Percentiles rank a stretch among this genome's conserved stretches.
phyloP scores from a whole-genome alignment of 371 early-diverging fungal genomes.

The Mucor ambiguus region DNA sequence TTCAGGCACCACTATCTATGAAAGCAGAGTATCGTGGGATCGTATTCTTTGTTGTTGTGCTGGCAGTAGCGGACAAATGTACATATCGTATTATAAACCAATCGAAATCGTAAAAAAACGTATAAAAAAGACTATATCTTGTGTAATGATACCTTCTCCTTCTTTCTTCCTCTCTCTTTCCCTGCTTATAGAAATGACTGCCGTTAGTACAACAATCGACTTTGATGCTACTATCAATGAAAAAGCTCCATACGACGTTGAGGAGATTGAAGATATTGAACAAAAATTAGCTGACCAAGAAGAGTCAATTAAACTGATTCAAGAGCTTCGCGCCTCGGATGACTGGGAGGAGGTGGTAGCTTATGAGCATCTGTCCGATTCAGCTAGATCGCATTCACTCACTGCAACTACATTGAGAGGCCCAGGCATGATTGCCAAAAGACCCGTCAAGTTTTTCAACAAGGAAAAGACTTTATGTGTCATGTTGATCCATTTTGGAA shows the following conservation, averaged over 20 bases:
- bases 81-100: conserved; percentile 1
- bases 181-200: conserved; percentile 7
- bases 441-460: conserved; percentile 49
- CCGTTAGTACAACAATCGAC: conserved; percentile 11
- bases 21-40: conserved; percentile 1
- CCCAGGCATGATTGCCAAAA: conserved; percentile 44
- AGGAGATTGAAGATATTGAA: conserved; percentile 8
- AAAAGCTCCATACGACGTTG: neutral
- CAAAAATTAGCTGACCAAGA: conserved; percentile 27
- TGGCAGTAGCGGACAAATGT: neutral
- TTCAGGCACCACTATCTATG: conserved; percentile 9
- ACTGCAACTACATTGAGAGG: conserved; percentile 61
- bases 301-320: conserved; percentile 24
- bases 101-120: neutral
- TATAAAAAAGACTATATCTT: neutral
- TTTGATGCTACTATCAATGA: conserved; percentile 7
- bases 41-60: neutral
- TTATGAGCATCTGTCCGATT: conserved; percentile 40
- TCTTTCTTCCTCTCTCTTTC: neutral
- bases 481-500: conserved; percentile 42
- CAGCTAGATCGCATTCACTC: conserved; percentile 45
- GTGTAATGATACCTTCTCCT: neutral
- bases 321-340: conserved; percentile 27
- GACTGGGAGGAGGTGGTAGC: conserved; percentile 48
- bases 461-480: conserved; percentile 43